phyloP scores from a whole-genome alignment of 1,284 basidiomycete genomes.

The Pseudozyma pruni region DNA sequence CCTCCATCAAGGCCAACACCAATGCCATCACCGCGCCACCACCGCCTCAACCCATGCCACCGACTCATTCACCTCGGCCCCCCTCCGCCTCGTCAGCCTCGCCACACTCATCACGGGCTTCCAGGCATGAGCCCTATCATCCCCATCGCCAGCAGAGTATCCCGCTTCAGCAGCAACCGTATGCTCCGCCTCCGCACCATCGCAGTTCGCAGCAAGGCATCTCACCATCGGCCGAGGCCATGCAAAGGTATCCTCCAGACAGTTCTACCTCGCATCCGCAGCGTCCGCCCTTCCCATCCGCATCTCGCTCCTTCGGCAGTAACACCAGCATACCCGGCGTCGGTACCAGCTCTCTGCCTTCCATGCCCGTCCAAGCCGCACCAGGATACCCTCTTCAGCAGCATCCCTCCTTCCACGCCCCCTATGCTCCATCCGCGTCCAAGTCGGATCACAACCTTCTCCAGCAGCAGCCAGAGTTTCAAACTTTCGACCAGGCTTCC shows the following conservation, averaged over 20 bases:
- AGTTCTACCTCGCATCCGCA: conserved; percentile 7
- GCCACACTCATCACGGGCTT: conserved; percentile 12
- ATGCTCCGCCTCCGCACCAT: conserved; percentile 25
- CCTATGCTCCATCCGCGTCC: conserved; percentile 21
- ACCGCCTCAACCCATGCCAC: background rate
- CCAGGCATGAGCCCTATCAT: conserved; percentile 12
- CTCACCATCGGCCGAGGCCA: conserved; percentile 4
- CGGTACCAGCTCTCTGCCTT: background rate
- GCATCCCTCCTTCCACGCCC: conserved; percentile 13
- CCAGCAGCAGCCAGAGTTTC: conserved; percentile 21
- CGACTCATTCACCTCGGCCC: conserved; percentile 10
- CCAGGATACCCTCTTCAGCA: conserved; percentile 33
- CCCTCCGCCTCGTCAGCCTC: conserved; percentile 11
- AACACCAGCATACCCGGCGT: conserved; percentile 12
- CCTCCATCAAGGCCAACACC: conserved; percentile 42
- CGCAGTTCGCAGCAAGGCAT: conserved; percentile 9
- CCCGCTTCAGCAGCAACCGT: conserved; percentile 24
- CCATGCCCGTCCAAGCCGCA: conserved; percentile 14
- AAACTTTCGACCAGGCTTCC: conserved; percentile 3
- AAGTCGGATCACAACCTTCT: conserved; percentile 11
- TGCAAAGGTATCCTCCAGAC: conserved; percentile 13
- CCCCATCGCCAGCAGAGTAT: conserved; percentile 4
- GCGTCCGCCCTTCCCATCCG: conserved; percentile 14
- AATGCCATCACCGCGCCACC: conserved; percentile 22
- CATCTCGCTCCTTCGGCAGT: conserved; percentile 22